These are phyloP conservation scores for Aspergillus bertholletiae DNA, from an alignment of 495 filamentous ascomycete genomes.

Conservation along the genomic window DNA sequence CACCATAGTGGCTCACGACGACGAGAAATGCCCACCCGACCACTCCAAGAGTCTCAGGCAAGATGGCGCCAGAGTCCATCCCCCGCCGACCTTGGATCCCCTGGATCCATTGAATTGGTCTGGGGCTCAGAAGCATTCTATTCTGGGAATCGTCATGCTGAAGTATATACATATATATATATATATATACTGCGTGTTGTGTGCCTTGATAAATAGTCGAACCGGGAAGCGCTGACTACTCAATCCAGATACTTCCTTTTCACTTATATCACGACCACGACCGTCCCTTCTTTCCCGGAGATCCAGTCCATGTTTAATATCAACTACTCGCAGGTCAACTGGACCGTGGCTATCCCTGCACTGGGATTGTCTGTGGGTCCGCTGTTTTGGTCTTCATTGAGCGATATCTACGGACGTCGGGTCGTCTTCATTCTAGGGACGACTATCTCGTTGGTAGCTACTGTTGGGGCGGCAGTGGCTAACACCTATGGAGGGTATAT, in stretches of 20 bases:
- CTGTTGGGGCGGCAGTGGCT: slow-evolving; percentile 48
- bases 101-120: slow-evolving; percentile 61
- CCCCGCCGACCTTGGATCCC: slow-evolving; percentile 49
- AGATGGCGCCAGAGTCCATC: slow-evolving; percentile 40
- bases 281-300: slow-evolving; percentile 54
- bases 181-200: too few relatives aligned
- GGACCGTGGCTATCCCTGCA: slow-evolving; percentile 61
- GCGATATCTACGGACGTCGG: slow-evolving; percentile 57
- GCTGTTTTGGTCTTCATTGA: slow-evolving; percentile 54
- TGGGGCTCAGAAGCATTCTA: slow-evolving; percentile 43
- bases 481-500: slow-evolving; percentile 50
- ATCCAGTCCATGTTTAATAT: slow-evolving; percentile 49
- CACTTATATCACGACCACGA: slow-evolving; percentile 62
- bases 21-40: slow-evolving; percentile 7
- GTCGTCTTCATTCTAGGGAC: slow-evolving; percentile 54
- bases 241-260: slow-evolving; percentile 61
- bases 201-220: too few relatives aligned
- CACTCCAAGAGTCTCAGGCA: slow-evolving; percentile 14
- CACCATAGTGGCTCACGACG: not conserved
- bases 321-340: slow-evolving; percentile 53
- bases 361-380: slow-evolving; percentile 57
- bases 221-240: too few relatives aligned
- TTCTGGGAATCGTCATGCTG: slow-evolving; percentile 56
- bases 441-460: slow-evolving; percentile 48
- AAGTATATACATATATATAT: slow-evolving; percentile 32